Conservation (phyloP, 2,329 filamentous ascomycete genomes). For the Aspergillus puulaauensis region DNA sequence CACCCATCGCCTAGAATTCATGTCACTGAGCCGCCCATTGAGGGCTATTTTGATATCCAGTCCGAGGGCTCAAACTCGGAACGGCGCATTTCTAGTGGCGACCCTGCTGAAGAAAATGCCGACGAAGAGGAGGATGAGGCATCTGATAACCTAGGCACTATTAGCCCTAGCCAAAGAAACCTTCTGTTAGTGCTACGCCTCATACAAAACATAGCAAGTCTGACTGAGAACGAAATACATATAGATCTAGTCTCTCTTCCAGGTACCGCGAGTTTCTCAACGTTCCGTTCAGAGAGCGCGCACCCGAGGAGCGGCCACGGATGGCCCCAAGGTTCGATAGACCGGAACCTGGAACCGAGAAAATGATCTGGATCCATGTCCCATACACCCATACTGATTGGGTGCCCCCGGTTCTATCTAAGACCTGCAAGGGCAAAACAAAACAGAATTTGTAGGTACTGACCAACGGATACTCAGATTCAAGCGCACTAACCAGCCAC, state of each 20-base stretch:
- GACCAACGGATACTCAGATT: background rate
- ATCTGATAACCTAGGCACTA: conserved; percentile 4
- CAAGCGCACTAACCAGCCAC: background rate
- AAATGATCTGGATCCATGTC: conserved; percentile 36
- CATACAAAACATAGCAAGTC: background rate
- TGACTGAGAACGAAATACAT: background rate
- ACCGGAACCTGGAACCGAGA: conserved; percentile 33
- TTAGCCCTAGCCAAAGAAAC: conserved; percentile 4
- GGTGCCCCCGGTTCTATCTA: conserved; percentile 21
- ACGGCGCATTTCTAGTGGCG: background rate
- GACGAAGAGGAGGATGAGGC: conserved; percentile 1
- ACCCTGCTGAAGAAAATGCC: conserved; percentile 1
- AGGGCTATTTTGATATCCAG: conserved; percentile 20
- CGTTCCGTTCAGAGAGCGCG: conserved; percentile 26
- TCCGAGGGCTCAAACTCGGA: conserved; percentile 9
- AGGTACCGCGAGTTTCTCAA: conserved; percentile 24
- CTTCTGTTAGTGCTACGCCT: conserved; percentile 1
- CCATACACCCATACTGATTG: conserved; percentile 31
- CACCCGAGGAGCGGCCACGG: conserved; percentile 24
- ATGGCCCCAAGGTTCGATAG: conserved; percentile 31
- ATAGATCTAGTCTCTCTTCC: conserved; percentile 14
- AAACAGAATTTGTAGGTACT: conserved; percentile 21
- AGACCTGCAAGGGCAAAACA: conserved; percentile 25
- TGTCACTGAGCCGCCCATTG: conserved; percentile 25
- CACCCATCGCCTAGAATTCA: conserved; percentile 28